These are phyloP conservation scores for Barbarea vulgaris DNA, from an alignment of 345 rosid species.

Conservation along the genomic window DNA sequence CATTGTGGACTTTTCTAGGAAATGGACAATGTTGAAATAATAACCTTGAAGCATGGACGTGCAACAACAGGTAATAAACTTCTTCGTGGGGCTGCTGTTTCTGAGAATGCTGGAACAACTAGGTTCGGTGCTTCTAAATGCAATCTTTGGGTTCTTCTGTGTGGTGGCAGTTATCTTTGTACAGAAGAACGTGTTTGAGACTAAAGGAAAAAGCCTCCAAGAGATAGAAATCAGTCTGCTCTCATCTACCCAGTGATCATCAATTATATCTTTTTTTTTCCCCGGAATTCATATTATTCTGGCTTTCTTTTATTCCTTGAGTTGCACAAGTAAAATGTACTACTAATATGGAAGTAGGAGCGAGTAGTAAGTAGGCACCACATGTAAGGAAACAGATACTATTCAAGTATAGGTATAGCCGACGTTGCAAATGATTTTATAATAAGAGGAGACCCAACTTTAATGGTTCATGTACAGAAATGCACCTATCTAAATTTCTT, in stretches of 20 bases:
- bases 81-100: constrained; percentile 85
- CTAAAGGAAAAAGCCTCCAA: constrained; percentile 90
- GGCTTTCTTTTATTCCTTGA: background rate
- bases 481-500: constrained; percentile 18
- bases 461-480: constrained; percentile 8
- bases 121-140: constrained; percentile 65
- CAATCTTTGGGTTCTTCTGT: constrained; percentile 75
- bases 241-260: constrained; percentile 25
- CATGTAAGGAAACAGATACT: constrained; percentile 23
- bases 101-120: constrained; percentile 77
- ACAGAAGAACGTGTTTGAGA: constrained; percentile 76
- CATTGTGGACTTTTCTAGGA: background rate
- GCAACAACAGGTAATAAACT: constrained; percentile 74
- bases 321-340: constrained; percentile 17
- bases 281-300: background rate
- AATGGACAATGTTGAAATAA: background rate
- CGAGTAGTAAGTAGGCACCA: constrained; percentile 18
- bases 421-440: background rate
- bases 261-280: background rate
- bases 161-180: constrained; percentile 69
- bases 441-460: constrained; percentile 20
- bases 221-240: constrained; percentile 65
- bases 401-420: constrained; percentile 25
- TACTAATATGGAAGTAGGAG: constrained; percentile 29
- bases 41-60: background rate